Evolutionary conservation across 1,284 basidiomycete genomes (phyloP), one percentile per base, ranked within the genome.

Genomic region (Laetiporus sulphureus): DNA sequence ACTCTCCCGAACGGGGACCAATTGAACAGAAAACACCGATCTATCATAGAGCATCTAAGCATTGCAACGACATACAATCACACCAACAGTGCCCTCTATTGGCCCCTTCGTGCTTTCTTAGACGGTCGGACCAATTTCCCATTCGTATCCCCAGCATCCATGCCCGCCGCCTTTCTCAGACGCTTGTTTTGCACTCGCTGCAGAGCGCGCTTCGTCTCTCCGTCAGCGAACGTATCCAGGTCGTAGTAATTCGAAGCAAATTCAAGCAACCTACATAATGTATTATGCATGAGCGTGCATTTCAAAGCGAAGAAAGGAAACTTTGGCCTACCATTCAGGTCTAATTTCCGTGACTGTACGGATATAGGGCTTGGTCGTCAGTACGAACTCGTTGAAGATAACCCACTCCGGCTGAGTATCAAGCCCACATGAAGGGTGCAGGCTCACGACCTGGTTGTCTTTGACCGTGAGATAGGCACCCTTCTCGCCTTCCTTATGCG

Each of bases 371-470:
- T 77, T 68, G 7, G 92, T 92, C 11, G 95, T 99, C 48, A 98
- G 69, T 21, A 98, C 92, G 60, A 99, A 99, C 64, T 96, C 96
- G 62, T 99, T 96, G 73, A 96, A 99, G 31, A 97, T 65, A 12
- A 98, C 91, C 91, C 93, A 99, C 57, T 98, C 94, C 0, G 95
- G 93, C 44, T 84, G 84, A n/a, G 80, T 80, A 52, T 96, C 91
- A 36, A 99, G 69, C 21, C 94, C 92, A 49, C 91, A 95, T 4
- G 87, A 91, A 5, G 95, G 91, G 62, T 99, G 95, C n/a, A 98
- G 70, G n/a, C 71, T 72, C 5, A 98, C 94, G 31, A 90, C 77
- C 83, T 91, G 55, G 57, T 94, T 91, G 61, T 98, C 93, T 67
- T 97, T 98, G 50, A 96, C 82, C 0, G 93, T 98, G 50, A 83